phyloP scores from a whole-genome alignment of 495 filamentous ascomycete species.

The Aspergillus carlsbadensis region DNA sequence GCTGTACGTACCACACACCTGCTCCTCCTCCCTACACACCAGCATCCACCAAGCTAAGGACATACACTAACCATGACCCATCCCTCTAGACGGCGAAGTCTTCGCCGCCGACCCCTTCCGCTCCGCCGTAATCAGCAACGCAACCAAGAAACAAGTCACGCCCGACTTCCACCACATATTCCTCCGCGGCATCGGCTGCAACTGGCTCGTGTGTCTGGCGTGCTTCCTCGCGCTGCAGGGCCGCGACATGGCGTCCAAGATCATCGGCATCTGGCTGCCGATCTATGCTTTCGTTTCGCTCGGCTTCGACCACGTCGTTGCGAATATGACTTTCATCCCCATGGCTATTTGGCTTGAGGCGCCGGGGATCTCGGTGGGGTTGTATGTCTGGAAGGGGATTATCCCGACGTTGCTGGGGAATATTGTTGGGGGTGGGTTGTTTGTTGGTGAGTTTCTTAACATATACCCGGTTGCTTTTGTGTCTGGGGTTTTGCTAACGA shows the following conservation, averaged over 20 bases:
- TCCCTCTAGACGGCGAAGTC: conserved; percentile 52
- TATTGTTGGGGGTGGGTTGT: conserved; percentile 53
- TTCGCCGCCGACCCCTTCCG: conserved; percentile 53
- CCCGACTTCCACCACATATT: conserved; percentile 61
- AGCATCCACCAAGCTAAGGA: not conserved
- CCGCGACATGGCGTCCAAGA: conserved; percentile 55
- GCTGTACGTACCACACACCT: conserved; percentile 40
- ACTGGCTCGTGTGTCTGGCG: conserved; percentile 64
- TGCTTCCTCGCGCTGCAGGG: conserved; percentile 57
- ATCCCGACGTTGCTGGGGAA: conserved; percentile 60
- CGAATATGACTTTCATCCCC: conserved; percentile 66
- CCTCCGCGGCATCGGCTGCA: conserved; percentile 59
- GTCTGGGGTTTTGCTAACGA: not conserved
- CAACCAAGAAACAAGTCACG: conserved; percentile 54
- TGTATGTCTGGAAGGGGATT: conserved; percentile 66
- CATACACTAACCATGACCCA: not conserved
- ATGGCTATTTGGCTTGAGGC: conserved; percentile 53
- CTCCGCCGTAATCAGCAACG: conserved; percentile 48
- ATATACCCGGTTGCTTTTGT: too few species aligned
- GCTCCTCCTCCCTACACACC: not conserved
- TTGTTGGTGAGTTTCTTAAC: conserved; percentile 35
- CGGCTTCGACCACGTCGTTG: conserved; percentile 61
- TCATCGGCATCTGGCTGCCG: conserved; percentile 64
- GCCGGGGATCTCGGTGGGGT: conserved; percentile 46
- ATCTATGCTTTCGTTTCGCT: conserved; percentile 60